These are phyloP conservation scores for Pharnaceum exiguum DNA, from an alignment of 148 eudicot species.

Conservation along the genomic window DNA sequence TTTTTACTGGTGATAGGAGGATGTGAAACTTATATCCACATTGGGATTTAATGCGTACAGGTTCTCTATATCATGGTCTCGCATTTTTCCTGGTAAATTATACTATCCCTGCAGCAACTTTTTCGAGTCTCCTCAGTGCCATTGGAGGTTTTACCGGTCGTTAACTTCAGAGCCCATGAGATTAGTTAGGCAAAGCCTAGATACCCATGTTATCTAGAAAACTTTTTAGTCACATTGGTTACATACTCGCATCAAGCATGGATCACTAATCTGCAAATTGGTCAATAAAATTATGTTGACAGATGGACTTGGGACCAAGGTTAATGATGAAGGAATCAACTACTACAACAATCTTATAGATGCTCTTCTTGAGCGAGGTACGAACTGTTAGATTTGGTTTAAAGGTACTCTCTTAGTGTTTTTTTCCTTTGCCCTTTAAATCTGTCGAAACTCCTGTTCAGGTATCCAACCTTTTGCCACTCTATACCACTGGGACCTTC, in stretches of 20 bases:
- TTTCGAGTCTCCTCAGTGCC: too few relatives aligned
- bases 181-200: too few relatives aligned
- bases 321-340: constrained; percentile 58
- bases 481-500: constrained; percentile 30
- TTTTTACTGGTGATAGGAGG: neutral
- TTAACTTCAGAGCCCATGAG: too few relatives aligned
- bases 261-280: too few relatives aligned
- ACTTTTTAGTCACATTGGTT: too few relatives aligned
- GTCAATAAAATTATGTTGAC: too few relatives aligned
- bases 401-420: neutral
- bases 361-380: constrained; percentile 76
- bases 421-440: neutral
- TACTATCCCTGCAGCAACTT: neutral
- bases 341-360: constrained; percentile 85
- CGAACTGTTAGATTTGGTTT: neutral
- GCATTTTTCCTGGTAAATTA: constrained; percentile 88
- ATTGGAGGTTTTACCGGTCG: too few relatives aligned
- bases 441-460: neutral
- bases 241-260: too few relatives aligned
- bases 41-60: constrained; percentile 96
- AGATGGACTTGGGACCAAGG: constrained; percentile 48
- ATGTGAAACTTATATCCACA: neutral
- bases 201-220: too few relatives aligned
- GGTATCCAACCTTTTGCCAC: constrained; percentile 23
- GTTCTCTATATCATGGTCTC: constrained; percentile 92